Base-by-base conservation (phyloP, 441 rosid genomes). In the Erodium moschatum region DNA sequence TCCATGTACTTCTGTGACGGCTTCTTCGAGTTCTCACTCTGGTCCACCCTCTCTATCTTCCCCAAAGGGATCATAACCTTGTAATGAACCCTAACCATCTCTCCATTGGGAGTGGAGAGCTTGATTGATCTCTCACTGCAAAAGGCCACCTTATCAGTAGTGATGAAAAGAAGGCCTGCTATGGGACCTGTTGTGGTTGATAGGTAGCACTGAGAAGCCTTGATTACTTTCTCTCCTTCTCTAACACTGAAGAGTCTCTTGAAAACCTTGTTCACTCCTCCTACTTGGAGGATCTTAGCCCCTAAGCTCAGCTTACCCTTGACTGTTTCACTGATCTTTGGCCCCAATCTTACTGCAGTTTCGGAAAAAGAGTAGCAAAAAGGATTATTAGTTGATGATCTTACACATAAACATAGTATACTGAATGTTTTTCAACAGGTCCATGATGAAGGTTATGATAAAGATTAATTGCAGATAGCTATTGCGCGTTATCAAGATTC, bases 231-330 rank as follows among this genome's bases (percentile, higher is more conserved):
- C 64, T 87, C 89, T 5, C 75, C 85, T 70, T 79, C 84, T 18
- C 38, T 27, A 15, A 84, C 82, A 50, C 66, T 76, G 67, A 85
- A 87, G 4, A 79, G 71, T 61, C 80, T 78, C 75, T 78, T 78
- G 68, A 80, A 84, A 16, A 84, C 80, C 74, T 84, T 85, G 67
- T 81, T 81, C 65, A 80, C 72, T 6, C 92, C 90, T 64, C 92
- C 89, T 2, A 78, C 83, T 74, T 83, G 87, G 74, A 89, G 76
- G 54, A 87, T 84, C 72, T 74, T 80, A 3, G 87, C 92, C 10
- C 91, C 95, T 64, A 89, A 70, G 52, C 85, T 85, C 61, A 88
- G 69, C 76, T 88, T 88, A 44, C 88, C 89, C 70, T 79, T 84
- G 71, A 89, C 76, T 19, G 85, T 86, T 75, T 86, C 88, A 10